These are phyloP conservation scores for Adansonia madagascariensis DNA, from an alignment of 441 rosid species.

Conservation along the genomic window DNA sequence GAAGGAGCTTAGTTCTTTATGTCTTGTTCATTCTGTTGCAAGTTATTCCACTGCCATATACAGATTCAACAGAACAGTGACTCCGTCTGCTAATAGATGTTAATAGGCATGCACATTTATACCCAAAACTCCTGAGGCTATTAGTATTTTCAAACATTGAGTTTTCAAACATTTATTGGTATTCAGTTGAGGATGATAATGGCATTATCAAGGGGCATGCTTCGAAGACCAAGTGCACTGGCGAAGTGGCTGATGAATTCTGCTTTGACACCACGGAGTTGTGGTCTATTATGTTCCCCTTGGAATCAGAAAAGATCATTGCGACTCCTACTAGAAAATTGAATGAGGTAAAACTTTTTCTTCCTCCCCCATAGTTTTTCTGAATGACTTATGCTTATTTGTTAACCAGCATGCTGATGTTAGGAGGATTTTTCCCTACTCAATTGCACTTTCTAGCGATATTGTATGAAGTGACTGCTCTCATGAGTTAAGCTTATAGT, in stretches of 20 bases:
- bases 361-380: too few species aligned
- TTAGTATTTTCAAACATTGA: conserved; percentile 61
- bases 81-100: conserved; percentile 84
- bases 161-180: conserved; percentile 85
- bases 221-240: conserved; percentile 60
- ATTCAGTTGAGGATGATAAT: conserved; percentile 69
- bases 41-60: conserved; percentile 81
- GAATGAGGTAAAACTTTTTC: conserved; percentile 63
- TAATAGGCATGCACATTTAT: conserved; percentile 68
- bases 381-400: too few species aligned
- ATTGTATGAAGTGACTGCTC: too few species aligned
- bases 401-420: too few species aligned
- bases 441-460: too few species aligned
- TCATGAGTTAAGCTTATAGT: too few species aligned
- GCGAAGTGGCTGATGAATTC: conserved; percentile 64
- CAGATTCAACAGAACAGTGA: conserved; percentile 87
- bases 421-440: too few species aligned
- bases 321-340: conserved; percentile 65
- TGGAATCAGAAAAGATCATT: conserved; percentile 86
- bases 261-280: conserved; percentile 75
- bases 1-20: conserved; percentile 65
- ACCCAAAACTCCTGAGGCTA: conserved; percentile 78
- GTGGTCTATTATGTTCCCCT: conserved; percentile 92
- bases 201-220: conserved; percentile 82
- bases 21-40: conserved; percentile 72